These are phyloP conservation scores for Peronospora tabacina DNA, from an alignment of 352 stramenopile genomes.

Conservation along the genomic window DNA sequence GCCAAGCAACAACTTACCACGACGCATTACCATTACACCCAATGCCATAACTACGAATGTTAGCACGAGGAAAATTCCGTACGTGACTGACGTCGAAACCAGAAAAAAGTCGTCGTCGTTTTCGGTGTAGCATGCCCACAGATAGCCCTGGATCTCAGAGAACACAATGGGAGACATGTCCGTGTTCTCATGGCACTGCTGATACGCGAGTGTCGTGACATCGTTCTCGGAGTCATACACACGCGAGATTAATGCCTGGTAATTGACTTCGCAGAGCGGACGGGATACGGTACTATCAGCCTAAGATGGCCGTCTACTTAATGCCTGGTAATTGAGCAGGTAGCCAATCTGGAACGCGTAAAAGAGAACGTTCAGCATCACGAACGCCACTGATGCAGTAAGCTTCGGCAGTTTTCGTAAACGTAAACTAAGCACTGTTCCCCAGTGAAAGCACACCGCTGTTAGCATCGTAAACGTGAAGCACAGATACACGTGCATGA, in stretches of 20 bases:
- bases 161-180: slow-evolving; percentile 64
- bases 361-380: slow-evolving; percentile 64
- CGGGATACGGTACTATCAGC: no score
- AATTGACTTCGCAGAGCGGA: no score
- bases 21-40: slow-evolving; percentile 81
- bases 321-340: slow-evolving; percentile 48
- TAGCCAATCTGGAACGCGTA: slow-evolving; percentile 75
- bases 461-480: slow-evolving; percentile 87
- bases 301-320: no score
- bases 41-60: slow-evolving; percentile 76
- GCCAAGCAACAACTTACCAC: slow-evolving; percentile 62
- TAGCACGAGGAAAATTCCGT: slow-evolving; percentile 66
- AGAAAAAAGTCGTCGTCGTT: slow-evolving; percentile 73
- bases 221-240: slow-evolving; percentile 72
- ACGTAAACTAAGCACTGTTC: slow-evolving; percentile 69
- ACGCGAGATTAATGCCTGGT: slow-evolving; percentile 53
- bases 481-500: slow-evolving; percentile 68
- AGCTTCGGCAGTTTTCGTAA: slow-evolving; percentile 67
- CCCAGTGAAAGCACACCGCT: slow-evolving; percentile 85
- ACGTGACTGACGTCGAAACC: slow-evolving; percentile 70
- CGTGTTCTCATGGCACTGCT: slow-evolving; percentile 62
- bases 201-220: slow-evolving; percentile 59
- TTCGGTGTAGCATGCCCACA: slow-evolving; percentile 72
- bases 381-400: slow-evolving; percentile 59
- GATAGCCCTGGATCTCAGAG: slow-evolving; percentile 80